These are phyloP conservation scores for Kodamaea ohmeri DNA, from an alignment of 1,139 yeast species.

Conservation along the genomic window DNA sequence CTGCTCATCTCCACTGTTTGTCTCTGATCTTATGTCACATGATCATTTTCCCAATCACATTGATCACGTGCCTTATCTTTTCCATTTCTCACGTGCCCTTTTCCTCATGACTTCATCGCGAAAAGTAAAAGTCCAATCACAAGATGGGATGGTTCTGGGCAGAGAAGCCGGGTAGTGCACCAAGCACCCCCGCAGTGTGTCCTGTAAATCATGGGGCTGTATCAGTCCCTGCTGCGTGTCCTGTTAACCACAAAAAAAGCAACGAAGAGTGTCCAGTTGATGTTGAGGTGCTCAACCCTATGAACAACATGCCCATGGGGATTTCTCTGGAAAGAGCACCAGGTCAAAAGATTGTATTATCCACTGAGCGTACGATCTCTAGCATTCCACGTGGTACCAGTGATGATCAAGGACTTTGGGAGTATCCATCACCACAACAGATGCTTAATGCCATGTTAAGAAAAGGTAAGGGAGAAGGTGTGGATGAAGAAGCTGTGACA, in stretches of 20 bases:
- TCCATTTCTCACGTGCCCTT: not conserved
- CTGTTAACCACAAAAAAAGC: conserved; percentile 25
- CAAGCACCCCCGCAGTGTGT: conserved; percentile 29
- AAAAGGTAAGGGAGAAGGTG: conserved; percentile 82
- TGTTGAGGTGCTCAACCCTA: conserved; percentile 54
- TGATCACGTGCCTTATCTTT: not conserved
- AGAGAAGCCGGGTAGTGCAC: conserved; percentile 22
- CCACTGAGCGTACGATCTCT: conserved; percentile 81
- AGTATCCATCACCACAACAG: conserved; percentile 98
- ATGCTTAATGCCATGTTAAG: conserved; percentile 97
- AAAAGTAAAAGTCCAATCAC: conserved; percentile 8
- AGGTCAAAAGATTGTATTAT: conserved; percentile 74
- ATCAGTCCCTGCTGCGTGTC: conserved; percentile 18
- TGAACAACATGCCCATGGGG: conserved; percentile 84
- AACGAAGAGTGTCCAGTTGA: conserved; percentile 4
- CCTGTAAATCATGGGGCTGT: conserved; percentile 38
- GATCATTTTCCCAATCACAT: not conserved
- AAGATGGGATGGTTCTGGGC: conserved; percentile 89
- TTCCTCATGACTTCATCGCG: not conserved
- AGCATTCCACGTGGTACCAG: conserved; percentile 81
- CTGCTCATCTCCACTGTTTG: no score
- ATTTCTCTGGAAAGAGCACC: conserved; percentile 68
- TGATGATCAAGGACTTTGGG: conserved; percentile 81
- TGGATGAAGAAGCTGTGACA: conserved; percentile 94
- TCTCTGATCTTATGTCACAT: no score